phyloP scores from a whole-genome alignment of 768 basidiomycete genomes.

The Mycena olivaceomarginata region DNA sequence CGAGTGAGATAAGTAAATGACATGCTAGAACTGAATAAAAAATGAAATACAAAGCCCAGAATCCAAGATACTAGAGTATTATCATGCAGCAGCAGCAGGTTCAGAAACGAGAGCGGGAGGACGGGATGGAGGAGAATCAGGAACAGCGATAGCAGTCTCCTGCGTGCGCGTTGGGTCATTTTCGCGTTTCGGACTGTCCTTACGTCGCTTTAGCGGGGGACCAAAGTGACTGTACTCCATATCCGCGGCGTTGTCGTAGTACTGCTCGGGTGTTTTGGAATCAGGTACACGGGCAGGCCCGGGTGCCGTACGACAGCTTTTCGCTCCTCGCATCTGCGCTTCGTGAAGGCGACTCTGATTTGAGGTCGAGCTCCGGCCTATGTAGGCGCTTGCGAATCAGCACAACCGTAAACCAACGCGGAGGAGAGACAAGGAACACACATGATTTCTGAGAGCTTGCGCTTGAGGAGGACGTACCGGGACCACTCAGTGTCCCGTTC shows the following conservation, averaged over 20 bases:
- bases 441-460: slow-evolving; percentile 21
- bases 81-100: no score
- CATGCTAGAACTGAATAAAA: no score
- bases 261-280: background rate
- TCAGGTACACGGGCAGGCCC: slow-evolving; percentile 15
- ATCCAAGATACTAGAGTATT: no score
- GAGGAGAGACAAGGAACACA: background rate
- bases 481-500: slow-evolving; percentile 23
- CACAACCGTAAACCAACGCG: no score
- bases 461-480: slow-evolving; percentile 18
- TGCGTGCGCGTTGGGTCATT: no score
- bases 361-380: background rate
- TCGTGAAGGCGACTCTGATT: background rate
- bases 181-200: no score
- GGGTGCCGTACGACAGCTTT: background rate
- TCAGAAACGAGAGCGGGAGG: no score
- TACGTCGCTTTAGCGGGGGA: slow-evolving; percentile 3
- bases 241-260: background rate
- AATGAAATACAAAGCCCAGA: no score
- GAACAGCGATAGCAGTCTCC: no score
- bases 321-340: background rate
- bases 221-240: background rate
- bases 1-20: no score
- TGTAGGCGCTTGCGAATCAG: background rate
- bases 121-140: no score